Percentiles rank a stretch among this genome's conserved stretches.
These are phyloP conservation scores for Penicillium salamii DNA, from an alignment of 495 filamentous ascomycete species.

Conservation along the genomic window DNA sequence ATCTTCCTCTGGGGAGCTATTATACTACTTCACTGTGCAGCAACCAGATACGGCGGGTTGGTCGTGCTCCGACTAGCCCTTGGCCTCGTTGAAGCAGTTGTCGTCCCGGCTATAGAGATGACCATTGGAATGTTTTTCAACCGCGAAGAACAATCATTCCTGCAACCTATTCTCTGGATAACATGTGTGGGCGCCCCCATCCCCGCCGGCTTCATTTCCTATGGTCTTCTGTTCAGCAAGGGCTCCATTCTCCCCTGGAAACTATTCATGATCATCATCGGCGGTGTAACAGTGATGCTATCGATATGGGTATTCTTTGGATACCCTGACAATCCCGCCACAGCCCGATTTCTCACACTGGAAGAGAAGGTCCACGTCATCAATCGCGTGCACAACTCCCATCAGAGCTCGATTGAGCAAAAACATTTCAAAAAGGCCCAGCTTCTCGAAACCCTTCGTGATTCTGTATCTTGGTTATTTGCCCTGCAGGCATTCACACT, in stretches of 20 bases:
- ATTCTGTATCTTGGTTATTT: constrained; percentile 25
- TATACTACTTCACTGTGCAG: constrained; percentile 20
- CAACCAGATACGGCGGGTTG: constrained; percentile 17
- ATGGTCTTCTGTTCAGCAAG: constrained; percentile 19
- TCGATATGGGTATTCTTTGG: constrained; percentile 13
- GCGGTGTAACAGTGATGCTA: constrained; percentile 17
- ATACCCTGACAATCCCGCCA: constrained; percentile 18
- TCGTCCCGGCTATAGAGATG: constrained; percentile 26
- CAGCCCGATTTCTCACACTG: constrained; percentile 14
- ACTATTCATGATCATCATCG: constrained; percentile 27
- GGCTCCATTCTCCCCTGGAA: constrained; percentile 23
- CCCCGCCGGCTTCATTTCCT: constrained; percentile 22
- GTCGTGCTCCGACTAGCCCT: constrained; percentile 21
- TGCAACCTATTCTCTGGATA: constrained; percentile 25
- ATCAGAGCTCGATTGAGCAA: constrained; percentile 21
- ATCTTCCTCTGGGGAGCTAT: constrained; percentile 21
- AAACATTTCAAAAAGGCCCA: constrained; percentile 23
- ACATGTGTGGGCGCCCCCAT: constrained; percentile 17
- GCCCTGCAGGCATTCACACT: constrained; percentile 21
- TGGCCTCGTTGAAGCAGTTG: constrained; percentile 16
- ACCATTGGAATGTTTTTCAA: constrained; percentile 29
- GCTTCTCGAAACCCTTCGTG: constrained; percentile 16
- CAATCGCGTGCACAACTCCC: constrained; percentile 12
- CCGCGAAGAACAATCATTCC: constrained; percentile 17
- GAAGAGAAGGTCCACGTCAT: constrained; percentile 17